Base-by-base conservation (phyloP, 2,329 filamentous ascomycete species). In the Amesomyces nigricolor region DNA sequence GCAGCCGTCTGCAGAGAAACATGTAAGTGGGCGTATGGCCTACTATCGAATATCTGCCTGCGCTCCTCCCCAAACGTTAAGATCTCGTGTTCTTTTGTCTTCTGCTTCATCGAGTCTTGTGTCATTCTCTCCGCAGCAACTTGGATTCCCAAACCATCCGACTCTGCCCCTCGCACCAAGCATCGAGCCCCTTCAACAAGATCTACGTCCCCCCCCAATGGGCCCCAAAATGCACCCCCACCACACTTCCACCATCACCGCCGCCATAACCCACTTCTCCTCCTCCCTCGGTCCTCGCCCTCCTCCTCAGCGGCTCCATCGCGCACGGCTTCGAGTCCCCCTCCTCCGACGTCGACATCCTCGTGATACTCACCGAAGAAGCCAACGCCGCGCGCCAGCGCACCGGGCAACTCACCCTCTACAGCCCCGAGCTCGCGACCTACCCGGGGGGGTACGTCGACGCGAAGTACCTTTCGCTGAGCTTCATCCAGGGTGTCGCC, bases 251-350 rank as follows among this genome's bases (percentile, higher is more conserved):
- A 57, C 59, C n/a, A 57, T 62, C 44, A 17, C 47, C 11, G 54
- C 47, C 40, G 46, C 55, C 17, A 55, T 26, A 17, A 47, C 45
- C 1, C 43, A 59, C 55, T 59, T 9, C 22, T 14, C 19, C 29
- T 16, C 51, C 55, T 43, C 52, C 54, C 14, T 19, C 19, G 1
- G 57, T 61, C 40, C 45, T 51, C 16, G 61, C 54, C 32, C 53
- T 61, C 32, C 35, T 62, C 26, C 53, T 62, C 1, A 47, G 52
- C n/a, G 57, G 61, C 13, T 61, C 58, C 16, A 57, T 62, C 22
- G 61, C 61, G 32, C 61, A 61, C 44, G 58, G 57, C 42, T 59
- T 61, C 32, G 54, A 46, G 11, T 46, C 42, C 17, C 26, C 44
- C 10, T 19, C 19, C 13, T 62, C 61, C 2, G 58, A 61, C 47